Conservation (phyloP, 306 rosid species). For the Rosa lucieae region DNA sequence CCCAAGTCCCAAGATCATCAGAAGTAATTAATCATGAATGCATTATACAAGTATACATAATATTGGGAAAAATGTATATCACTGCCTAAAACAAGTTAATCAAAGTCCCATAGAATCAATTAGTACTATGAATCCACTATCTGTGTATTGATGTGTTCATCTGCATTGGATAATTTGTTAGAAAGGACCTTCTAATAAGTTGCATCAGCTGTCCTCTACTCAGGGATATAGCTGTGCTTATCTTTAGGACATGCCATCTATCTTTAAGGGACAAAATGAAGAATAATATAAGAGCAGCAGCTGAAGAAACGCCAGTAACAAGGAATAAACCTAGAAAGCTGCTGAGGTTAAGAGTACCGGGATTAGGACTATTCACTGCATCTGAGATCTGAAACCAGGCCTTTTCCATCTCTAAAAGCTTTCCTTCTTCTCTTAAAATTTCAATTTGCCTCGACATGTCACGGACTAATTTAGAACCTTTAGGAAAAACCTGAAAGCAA, state of each 20-base stretch:
- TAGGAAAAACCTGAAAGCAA: too few species aligned
- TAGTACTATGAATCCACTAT: neutral
- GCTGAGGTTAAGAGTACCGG: neutral
- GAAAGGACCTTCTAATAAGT: neutral
- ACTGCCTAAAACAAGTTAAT: neutral
- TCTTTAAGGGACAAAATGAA: neutral
- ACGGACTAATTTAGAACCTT: too few species aligned
- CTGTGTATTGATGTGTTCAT: neutral
- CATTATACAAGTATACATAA: neutral
- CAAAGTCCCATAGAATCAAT: neutral
- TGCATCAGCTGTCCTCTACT: neutral
- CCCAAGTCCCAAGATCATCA: too few species aligned
- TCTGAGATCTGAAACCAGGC: too few species aligned
- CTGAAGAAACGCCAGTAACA: slow-evolving; percentile 2
- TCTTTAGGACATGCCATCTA: neutral
- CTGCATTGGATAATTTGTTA: neutral
- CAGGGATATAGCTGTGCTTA: neutral
- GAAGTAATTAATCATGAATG: too few species aligned
- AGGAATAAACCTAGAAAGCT: slow-evolving; percentile 14
- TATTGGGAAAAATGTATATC: neutral
- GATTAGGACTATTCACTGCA: neutral
- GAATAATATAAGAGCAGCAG: neutral
- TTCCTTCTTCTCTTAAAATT: too few species aligned
- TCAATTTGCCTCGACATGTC: too few species aligned
- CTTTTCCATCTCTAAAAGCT: too few species aligned